phyloP scores from a whole-genome alignment of 352 stramenopile genomes.

The Lagenidium giganteum region DNA sequence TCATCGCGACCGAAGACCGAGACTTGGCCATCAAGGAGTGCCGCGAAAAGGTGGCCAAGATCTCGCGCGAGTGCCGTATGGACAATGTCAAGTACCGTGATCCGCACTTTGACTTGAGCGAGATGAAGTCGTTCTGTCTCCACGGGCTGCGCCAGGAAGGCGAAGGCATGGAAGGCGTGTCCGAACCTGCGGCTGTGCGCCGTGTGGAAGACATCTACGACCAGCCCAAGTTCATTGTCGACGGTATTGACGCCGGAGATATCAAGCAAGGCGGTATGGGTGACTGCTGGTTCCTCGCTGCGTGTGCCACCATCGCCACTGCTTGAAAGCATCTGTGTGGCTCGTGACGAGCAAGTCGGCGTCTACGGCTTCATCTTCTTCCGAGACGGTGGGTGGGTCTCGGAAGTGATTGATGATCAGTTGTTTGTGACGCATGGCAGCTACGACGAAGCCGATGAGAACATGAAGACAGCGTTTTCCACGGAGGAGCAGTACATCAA shows the following conservation, averaged over 20 bases:
- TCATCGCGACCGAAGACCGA: constrained; percentile 22
- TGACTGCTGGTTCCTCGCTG: constrained; percentile 76
- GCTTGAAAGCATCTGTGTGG: constrained; percentile 40
- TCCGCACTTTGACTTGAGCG: constrained; percentile 21
- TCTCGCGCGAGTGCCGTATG: constrained; percentile 23
- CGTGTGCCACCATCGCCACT: constrained; percentile 50
- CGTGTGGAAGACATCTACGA: constrained; percentile 26
- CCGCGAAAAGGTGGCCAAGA: constrained; percentile 29
- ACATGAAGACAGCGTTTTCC: constrained; percentile 12
- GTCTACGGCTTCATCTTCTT: constrained; percentile 21
- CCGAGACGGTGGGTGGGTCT: constrained; percentile 13
- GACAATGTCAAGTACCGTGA: constrained; percentile 27
- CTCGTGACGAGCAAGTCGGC: constrained; percentile 12
- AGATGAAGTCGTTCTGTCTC: constrained; percentile 13
- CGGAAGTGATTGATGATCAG: constrained; percentile 15
- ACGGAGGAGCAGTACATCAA: constrained; percentile 15
- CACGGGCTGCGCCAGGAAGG: constrained; percentile 18
- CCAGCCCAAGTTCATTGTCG: constrained; percentile 22
- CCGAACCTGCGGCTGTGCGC: constrained; percentile 8
- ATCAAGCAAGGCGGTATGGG: constrained; percentile 59
- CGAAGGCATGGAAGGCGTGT: constrained; percentile 12
- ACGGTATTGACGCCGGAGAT: constrained; percentile 44
- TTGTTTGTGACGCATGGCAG: constrained; percentile 14
- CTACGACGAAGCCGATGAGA: constrained; percentile 17
- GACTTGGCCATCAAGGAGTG: constrained; percentile 26